A percentile compares a stretch with the other conserved stretches of the same genome.
phyloP scores from a whole-genome alignment of 2,329 filamentous ascomycete genomes.

The Penicillium sp. region DNA sequence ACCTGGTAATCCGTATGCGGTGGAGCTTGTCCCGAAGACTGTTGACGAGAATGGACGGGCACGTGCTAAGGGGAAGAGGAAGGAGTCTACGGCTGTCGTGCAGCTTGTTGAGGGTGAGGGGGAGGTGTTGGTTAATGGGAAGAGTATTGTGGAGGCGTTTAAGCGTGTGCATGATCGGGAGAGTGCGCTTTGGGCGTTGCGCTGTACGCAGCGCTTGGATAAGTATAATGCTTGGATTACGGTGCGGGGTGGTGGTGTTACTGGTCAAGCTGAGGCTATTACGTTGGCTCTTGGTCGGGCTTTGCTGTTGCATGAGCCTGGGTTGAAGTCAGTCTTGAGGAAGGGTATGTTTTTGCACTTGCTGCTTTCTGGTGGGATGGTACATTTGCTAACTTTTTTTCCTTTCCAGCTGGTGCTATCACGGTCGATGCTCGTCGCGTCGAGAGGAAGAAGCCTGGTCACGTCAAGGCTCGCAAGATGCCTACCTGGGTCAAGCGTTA shows the following conservation, averaged over 20 bases:
- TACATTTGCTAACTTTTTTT: constrained; percentile 22
- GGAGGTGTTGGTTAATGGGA: constrained; percentile 85
- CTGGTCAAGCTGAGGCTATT: constrained; percentile 91
- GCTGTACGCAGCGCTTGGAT: constrained; percentile 75
- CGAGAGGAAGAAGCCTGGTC: constrained; percentile 96
- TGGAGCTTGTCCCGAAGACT: constrained; percentile 57
- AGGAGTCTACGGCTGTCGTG: constrained; percentile 78
- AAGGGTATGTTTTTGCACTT: constrained; percentile 64
- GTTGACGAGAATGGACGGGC: constrained; percentile 77
- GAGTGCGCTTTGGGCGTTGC: constrained; percentile 87
- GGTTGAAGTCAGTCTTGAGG: constrained; percentile 78
- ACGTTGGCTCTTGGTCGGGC: constrained; percentile 87
- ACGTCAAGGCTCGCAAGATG: constrained; percentile 95
- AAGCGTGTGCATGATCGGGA: constrained; percentile 88
- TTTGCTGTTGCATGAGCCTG: constrained; percentile 85
- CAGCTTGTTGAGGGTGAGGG: constrained; percentile 91
- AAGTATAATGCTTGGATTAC: constrained; percentile 96
- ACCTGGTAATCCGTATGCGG: constrained; percentile 66
- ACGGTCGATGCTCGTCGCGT: constrained; percentile 87
- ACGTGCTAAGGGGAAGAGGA: constrained; percentile 77
- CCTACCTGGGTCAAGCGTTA: constrained; percentile 92
- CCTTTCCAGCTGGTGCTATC: constrained; percentile 72
- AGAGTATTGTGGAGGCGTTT: constrained; percentile 76
- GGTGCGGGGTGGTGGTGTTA: constrained; percentile 81
- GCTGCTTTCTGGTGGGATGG: neutral